A percentile compares a stretch with the other conserved stretches of the same genome.
Conservation (phyloP, 73 alveolate genomes). For the Paramecium primaurelia region DNA sequence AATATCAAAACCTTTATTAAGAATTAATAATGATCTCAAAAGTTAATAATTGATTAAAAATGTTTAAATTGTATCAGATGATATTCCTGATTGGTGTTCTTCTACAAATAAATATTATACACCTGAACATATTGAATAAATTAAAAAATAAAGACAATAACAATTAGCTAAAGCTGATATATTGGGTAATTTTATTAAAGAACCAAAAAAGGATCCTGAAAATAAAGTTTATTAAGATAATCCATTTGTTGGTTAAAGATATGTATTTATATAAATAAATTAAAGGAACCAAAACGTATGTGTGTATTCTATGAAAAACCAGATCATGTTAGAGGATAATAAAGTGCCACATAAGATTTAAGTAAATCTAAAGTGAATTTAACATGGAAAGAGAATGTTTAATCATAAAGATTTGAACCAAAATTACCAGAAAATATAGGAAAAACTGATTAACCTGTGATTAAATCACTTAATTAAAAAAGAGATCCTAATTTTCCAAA, state of each 20-base stretch:
- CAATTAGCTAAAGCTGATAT: slow-evolving; percentile 54
- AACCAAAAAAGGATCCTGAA: slow-evolving; percentile 43
- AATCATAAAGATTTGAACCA: slow-evolving; percentile 47
- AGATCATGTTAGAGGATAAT: slow-evolving; percentile 22
- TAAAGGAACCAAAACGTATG: slow-evolving; percentile 53
- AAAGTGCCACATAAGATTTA: slow-evolving; percentile 14
- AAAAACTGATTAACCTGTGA: slow-evolving; percentile 12
- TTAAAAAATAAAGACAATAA: slow-evolving; percentile 36
- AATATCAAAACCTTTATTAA: slow-evolving; percentile 47
- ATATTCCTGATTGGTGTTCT: slow-evolving; percentile 57
- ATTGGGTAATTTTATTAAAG: slow-evolving; percentile 52
- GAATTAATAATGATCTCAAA: slow-evolving; percentile 54
- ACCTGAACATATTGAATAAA: slow-evolving; percentile 46
- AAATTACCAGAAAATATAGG: slow-evolving; percentile 4
- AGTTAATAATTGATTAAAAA: slow-evolving; percentile 38
- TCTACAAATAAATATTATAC: slow-evolving; percentile 55
- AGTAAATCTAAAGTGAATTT: slow-evolving; percentile 50
- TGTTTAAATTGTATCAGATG: slow-evolving; percentile 54
- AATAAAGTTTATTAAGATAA: slow-evolving; percentile 45
- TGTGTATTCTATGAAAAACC: slow-evolving; percentile 48
- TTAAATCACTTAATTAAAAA: slow-evolving; percentile 34
- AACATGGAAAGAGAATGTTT: slow-evolving; percentile 48
- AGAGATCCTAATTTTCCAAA: slow-evolving; percentile 45
- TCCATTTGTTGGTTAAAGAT: slow-evolving; percentile 51
- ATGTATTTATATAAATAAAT: neutral